Evolutionary conservation across 2,329 filamentous ascomycete species (phyloP), one percentile per base, ranked within the genome.

Genomic region (Phyllosticta citrichinensis): DNA sequence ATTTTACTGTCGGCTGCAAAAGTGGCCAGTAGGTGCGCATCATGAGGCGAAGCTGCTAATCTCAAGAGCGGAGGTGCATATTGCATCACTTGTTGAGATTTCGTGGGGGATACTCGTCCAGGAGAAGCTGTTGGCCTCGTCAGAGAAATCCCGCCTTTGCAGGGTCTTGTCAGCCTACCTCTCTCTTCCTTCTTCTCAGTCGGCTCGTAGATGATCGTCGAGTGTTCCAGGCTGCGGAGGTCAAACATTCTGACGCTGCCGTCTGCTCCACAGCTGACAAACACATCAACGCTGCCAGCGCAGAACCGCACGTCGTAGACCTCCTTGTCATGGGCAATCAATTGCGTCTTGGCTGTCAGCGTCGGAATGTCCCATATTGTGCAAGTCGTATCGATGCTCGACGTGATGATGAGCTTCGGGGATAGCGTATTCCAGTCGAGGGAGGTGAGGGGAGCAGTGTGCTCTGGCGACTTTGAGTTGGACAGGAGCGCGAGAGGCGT

Each of bases 341-440:
- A 80, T 73, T 99, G 94, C 1, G 94, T 99, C 77, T 99, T 99
- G 58, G 94, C 94, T 0, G 94, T 99, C 64, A 99, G 80, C 0
- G 94, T 97, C 3, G 94, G 94, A 61, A 99, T 99, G 73, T 99
- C 94, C 94, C 94, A 99, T 66, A 99, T 99, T 4, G 94, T 99
- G 76, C 94, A 99, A 5, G 94, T 99, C 1, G 94, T 99, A 71
- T 99, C 94, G 70, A 99, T 99, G 73, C 92, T 97, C 3, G 92
- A 97, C 0, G 94, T 99, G 69, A 99, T 99, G 71, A 99, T 62
- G 59, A 99, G 80, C 73, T 93, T 97, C 0, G 94, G 94, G 24
- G 91, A 96, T 58, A 99, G 87, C 1, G 90, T 96, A 70, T 99
- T 99, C 94, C 94, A 99, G 73, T 99, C 94, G 55, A 99, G 81